These are phyloP conservation scores for Cercis canadensis DNA, from an alignment of 306 rosid species.

Conservation along the genomic window DNA sequence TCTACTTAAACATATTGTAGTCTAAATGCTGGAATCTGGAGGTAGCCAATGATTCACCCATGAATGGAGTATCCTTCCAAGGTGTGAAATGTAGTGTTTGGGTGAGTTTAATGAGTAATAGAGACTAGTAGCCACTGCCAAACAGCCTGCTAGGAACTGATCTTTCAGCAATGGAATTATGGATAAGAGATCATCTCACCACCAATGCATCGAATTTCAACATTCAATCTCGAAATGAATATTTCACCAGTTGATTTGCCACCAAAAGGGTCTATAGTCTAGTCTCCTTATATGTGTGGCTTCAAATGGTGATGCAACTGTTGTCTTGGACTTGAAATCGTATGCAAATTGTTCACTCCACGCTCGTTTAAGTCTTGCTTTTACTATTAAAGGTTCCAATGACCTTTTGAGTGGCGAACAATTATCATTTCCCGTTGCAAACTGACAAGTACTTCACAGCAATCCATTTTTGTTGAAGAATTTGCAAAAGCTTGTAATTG, in stretches of 20 bases:
- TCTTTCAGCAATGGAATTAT: background rate
- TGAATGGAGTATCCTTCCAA: too few relatives aligned
- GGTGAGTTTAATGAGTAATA: background rate
- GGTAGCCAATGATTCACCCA: too few relatives aligned
- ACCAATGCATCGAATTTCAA: conserved; percentile 13
- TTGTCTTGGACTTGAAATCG: conserved; percentile 4
- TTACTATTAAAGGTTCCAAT: background rate
- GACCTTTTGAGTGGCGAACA: conserved; percentile 30
- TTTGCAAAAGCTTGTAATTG: background rate
- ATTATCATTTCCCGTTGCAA: conserved; percentile 10
- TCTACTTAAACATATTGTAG: too few relatives aligned
- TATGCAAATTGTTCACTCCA: background rate
- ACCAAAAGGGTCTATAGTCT: background rate
- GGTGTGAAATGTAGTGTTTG: background rate
- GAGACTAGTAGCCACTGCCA: too few relatives aligned
- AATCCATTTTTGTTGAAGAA: conserved; percentile 12
- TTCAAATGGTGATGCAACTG: conserved; percentile 20
- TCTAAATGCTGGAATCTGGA: too few relatives aligned
- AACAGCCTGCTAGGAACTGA: too few relatives aligned
- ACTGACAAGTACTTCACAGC: conserved; percentile 1
- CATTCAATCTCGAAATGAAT: conserved; percentile 20
- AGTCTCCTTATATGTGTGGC: conserved; percentile 6
- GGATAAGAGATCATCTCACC: conserved; percentile 1
- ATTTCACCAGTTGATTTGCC: background rate
- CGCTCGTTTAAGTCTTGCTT: background rate